A percentile compares a stretch with the other conserved stretches of the same genome.
phyloP scores from a whole-genome alignment of 257 asterid species.

The Cruciata laevipes region DNA sequence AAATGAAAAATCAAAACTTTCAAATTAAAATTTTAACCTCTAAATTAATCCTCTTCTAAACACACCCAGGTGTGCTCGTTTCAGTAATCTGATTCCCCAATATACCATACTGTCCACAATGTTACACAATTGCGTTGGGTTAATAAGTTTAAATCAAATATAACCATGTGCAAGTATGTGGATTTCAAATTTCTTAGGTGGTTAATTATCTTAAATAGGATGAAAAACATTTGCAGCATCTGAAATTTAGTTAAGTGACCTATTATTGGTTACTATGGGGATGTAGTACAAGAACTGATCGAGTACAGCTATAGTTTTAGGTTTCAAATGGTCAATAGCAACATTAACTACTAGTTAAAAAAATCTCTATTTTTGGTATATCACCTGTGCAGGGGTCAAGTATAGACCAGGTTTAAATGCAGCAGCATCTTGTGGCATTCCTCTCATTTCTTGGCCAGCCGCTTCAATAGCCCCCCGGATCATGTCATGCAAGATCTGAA shows the following conservation, averaged over 20 bases:
- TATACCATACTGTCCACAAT: too few species aligned
- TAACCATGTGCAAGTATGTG: too few species aligned
- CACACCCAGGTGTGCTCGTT: too few species aligned
- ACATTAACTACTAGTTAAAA: neutral
- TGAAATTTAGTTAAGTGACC: neutral
- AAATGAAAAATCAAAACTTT: too few species aligned
- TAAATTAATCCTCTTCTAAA: too few species aligned
- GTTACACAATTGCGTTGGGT: too few species aligned
- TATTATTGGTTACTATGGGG: neutral
- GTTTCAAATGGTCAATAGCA: neutral
- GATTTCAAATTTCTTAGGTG: too few species aligned
- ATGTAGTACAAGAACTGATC: neutral
- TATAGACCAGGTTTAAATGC: slow-evolving; percentile 84
- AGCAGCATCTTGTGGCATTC: slow-evolving; percentile 89
- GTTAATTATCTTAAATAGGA: too few species aligned
- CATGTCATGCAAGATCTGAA: slow-evolving; percentile 85
- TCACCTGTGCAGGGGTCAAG: slow-evolving; percentile 91
- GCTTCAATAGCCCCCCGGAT: slow-evolving; percentile 98
- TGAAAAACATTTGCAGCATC: too few species aligned
- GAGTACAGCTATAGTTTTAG: neutral
- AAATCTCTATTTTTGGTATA: neutral
- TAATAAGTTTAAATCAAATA: too few species aligned
- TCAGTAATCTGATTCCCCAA: too few species aligned
- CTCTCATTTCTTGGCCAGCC: slow-evolving; percentile 96
- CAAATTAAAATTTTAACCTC: too few species aligned